These are phyloP conservation scores for Keithomyces neogunnii DNA, from an alignment of 2,329 filamentous ascomycete genomes.

Conservation along the genomic window DNA sequence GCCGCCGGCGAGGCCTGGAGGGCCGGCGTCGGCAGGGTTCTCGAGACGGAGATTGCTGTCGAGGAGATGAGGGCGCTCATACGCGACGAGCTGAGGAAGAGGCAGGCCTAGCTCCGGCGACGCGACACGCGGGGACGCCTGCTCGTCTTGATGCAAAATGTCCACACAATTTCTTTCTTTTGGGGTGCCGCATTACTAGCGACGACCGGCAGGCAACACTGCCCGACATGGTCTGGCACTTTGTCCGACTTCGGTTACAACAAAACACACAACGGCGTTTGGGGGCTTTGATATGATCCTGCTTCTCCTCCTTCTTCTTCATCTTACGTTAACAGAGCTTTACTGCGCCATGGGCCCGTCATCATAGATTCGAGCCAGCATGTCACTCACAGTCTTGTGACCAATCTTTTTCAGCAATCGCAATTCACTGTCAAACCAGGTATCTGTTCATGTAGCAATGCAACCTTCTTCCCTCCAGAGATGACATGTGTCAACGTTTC, in stretches of 20 bases:
- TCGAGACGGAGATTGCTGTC: conserved; percentile 81
- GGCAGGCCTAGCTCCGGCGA: neutral
- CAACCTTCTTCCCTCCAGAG: conserved; percentile 19
- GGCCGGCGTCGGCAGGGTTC: conserved; percentile 64
- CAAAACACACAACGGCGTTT: too few relatives aligned
- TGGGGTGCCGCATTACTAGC: too few relatives aligned
- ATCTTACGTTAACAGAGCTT: too few relatives aligned
- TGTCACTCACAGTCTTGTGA: neutral
- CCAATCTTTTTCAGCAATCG: neutral
- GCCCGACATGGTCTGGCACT: too few relatives aligned
- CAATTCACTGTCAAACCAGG: conserved; percentile 17
- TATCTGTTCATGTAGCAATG: conserved; percentile 28
- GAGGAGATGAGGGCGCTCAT: conserved; percentile 63
- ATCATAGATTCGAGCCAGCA: neutral
- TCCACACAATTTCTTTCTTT: too few relatives aligned
- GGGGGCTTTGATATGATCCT: too few relatives aligned
- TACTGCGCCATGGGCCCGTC: too few relatives aligned
- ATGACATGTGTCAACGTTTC: conserved; percentile 16
- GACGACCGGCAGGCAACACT: too few relatives aligned
- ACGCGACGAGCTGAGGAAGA: conserved; percentile 47
- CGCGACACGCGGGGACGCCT: too few relatives aligned
- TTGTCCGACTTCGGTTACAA: too few relatives aligned
- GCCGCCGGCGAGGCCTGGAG: conserved; percentile 73
- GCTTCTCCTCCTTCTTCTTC: too few relatives aligned
- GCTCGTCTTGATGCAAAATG: too few relatives aligned